Evolutionary conservation across 2,329 filamentous ascomycete species (phyloP).

Genomic region (Fusarium brevicatenulatum): DNA sequence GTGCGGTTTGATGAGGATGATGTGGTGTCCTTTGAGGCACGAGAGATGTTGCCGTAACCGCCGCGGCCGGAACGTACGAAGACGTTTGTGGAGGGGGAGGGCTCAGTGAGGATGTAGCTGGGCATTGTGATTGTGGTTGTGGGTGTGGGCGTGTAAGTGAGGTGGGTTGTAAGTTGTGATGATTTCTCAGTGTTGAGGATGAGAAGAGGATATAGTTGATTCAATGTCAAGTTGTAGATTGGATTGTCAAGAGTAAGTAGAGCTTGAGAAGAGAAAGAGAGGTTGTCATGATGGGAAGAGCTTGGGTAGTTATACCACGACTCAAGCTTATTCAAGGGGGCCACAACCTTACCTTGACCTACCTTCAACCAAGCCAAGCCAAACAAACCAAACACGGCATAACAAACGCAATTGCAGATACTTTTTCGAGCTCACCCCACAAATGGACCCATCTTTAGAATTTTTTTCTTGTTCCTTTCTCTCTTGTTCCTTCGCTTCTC

Average conservation of each 20-base stretch:
- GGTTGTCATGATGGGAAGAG: slow-evolving; percentile 34
- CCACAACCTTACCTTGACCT: slow-evolving; percentile 8
- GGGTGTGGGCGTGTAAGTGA: slow-evolving; percentile 19
- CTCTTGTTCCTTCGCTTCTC: slow-evolving; percentile 9
- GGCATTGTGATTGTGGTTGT: slow-evolving; percentile 39
- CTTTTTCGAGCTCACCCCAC: slow-evolving; percentile 40
- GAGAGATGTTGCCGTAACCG: slow-evolving; percentile 66
- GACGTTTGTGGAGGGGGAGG: slow-evolving; percentile 46
- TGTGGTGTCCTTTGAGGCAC: slow-evolving; percentile 57
- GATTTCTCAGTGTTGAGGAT: not conserved
- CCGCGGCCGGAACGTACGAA: slow-evolving; percentile 64
- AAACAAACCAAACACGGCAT: slow-evolving; percentile 5
- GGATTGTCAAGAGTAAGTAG: not conserved
- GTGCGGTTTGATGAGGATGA: slow-evolving; percentile 56
- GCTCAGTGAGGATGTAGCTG: slow-evolving; percentile 49
- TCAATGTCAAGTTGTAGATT: not conserved
- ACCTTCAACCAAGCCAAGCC: slow-evolving; percentile 19
- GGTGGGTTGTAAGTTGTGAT: slow-evolving; percentile 3
- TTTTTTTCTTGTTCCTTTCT: not conserved
- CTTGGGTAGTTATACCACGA: slow-evolving; percentile 40
- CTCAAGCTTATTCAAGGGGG: slow-evolving; percentile 1
- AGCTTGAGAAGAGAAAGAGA: slow-evolving; percentile 18
- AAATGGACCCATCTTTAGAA: slow-evolving; percentile 28
- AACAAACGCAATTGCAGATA: slow-evolving; percentile 22
- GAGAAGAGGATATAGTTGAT: not conserved